These are phyloP conservation scores for Balansia obtecta DNA, from an alignment of 2,329 filamentous ascomycete species.

Conservation along the genomic window DNA sequence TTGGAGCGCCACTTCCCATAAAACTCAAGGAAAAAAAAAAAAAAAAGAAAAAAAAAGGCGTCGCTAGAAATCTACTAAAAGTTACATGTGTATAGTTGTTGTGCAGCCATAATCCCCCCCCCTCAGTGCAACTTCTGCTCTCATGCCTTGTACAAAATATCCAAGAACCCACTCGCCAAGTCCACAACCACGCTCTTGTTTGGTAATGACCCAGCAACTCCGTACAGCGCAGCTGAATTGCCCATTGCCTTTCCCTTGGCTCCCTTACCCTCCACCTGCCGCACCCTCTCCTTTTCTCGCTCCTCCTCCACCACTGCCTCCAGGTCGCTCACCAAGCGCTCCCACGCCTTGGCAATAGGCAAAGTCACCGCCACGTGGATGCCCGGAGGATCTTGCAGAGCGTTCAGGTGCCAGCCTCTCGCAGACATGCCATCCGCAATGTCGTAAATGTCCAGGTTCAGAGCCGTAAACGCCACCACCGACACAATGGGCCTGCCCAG, in stretches of 20 bases:
- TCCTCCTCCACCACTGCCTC: constrained; percentile 57
- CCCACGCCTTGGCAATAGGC: constrained; percentile 70
- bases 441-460: constrained; percentile 84
- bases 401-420: constrained; percentile 92
- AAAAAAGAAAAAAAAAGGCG: neutral
- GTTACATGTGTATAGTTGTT: neutral
- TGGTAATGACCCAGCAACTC: constrained; percentile 85
- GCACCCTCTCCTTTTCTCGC: constrained; percentile 67
- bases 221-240: constrained; percentile 81
- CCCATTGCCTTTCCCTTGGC: constrained; percentile 56
- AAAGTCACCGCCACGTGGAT: constrained; percentile 91
- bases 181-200: constrained; percentile 94
- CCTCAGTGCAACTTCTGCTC: neutral
- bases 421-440: constrained; percentile 77
- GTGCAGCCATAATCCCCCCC: neutral
- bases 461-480: constrained; percentile 78
- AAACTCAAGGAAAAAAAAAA: too few relatives aligned
- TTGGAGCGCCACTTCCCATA: neutral
- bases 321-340: constrained; percentile 64
- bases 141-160: constrained; percentile 82
- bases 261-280: constrained; percentile 56
- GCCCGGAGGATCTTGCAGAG: constrained; percentile 79
- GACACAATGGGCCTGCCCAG: constrained; percentile 79
- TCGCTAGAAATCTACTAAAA: neutral
- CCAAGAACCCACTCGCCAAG: constrained; percentile 79